Base-by-base conservation (phyloP, 169 alveolate genomes). In the Toxoplasma gondii region DNA sequence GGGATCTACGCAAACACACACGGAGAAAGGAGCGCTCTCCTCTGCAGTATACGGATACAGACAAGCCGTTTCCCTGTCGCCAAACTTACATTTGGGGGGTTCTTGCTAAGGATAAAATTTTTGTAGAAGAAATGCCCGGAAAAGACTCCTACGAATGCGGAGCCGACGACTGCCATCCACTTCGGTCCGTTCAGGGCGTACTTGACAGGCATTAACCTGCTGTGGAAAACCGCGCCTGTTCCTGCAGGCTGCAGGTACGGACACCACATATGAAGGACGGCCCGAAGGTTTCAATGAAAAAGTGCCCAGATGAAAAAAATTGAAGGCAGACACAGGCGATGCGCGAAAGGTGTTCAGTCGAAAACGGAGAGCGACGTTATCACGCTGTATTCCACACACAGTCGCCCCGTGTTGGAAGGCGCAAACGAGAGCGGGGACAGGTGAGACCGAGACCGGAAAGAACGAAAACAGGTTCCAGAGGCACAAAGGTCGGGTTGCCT, bases 71-170 rank as follows among this genome's bases (percentile, higher is more conserved):
- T 29, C 1, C 36, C 29, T 12, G 36, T 64, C 78, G 78, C 58
- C 29, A 4, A 12, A 87, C 94, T 87, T 44, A 93, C 95, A 38
- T 94, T 94, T 0, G 96, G 94, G 7, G 96, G 96, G 70, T 94
- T 94, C 54, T 53, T 78, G 74, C 67, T 24, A 92, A 94, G 91
- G 88, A 94, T 54, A 84, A 34, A 82, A 5, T 22, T 44, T 78
- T 94, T 94, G 88, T 90, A 94, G 93, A 94, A 94, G 88, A 74
- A 88, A 78, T 94, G 91, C 29, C 96, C 96, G 34, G 94, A 29
- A 81, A 94, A 94, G 16, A 91, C 94, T 4, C 96, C 96, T 27
- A 64, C 81, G 7, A 94, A 41, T 12, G 88, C 96, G 38, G 96
- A 88, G n/a, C 54, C 86, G 22, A 82, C 87, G 4, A 94, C 82